Evolutionary conservation across 371 early-diverging fungal species (phyloP), one percentile per base, ranked within the genome.

Genomic region (Mucor ambiguus): DNA sequence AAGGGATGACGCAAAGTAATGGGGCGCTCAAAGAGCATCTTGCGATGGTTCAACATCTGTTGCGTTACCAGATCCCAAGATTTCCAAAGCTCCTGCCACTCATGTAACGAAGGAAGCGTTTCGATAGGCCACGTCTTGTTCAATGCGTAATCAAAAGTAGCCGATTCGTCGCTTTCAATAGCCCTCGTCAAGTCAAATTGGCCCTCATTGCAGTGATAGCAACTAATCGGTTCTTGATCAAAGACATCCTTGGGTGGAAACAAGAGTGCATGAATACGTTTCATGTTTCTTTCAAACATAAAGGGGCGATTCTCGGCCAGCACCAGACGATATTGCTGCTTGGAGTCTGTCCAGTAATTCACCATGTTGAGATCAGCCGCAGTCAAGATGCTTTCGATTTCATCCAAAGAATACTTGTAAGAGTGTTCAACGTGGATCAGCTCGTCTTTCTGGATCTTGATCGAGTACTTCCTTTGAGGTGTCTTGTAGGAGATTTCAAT

Each of bases 391-490:
- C 75, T 67, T 7, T 78, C 67, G 1, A 88, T 81, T 63, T 93
- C 95, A 2, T 63, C 66, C 8, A 70, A 60, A 12, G 86, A 84
- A 71, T 91, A 96, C 80, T 96, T 96, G 88, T 92, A 90, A 2
- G 92, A 90, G 67, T 92, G 92, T 72, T 95, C 96, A 57, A 96
- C 83, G 71, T 93, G 92, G 66, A 96, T 92, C n/a, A 93, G 75
- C 68, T 96, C 96, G 46, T 83, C 91, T 60, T 88, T 79, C 18
- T 78, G 71, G n/a, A 96, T 68, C 24, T 62, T 32, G 61, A 74
- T 69, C 52, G 67, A 43, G 22, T 68, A 70, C 2, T 61, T 63
- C 12, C 74, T 68, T 1, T 80, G 60, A 4, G 70, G 61, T 2
- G 63, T 56, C 5, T 67, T 72, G 77, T 87, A 88, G 8, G 61